Evolutionary conservation across 2,329 filamentous ascomycete species (phyloP), one percentile per base, ranked within the genome.

Genomic region (Colletotrichum cereale): DNA sequence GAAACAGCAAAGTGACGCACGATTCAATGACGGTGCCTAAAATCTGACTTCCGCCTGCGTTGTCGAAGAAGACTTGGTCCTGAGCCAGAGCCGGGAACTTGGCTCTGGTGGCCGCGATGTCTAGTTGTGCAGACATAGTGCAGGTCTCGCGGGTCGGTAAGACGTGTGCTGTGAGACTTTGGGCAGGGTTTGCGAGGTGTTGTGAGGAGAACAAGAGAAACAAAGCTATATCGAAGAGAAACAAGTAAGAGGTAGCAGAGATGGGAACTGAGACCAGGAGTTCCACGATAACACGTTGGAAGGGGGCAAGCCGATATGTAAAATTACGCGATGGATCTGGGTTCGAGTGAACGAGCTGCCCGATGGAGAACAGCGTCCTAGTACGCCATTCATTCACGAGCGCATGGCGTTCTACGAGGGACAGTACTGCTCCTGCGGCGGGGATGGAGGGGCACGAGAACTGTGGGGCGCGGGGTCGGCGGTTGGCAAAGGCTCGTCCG

Each of bases 41-140:
- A 1, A 89, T 86, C 77, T 95, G 93, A 77, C 90, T 93, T 47
- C 93, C 93, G 24, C 93, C 93, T 14, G 92, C 93, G 78, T 95
- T 95, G 78, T 96, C 93, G 74, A 95, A 88, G 78, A 88, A 94
- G 61, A 95, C 85, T 76, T 94, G 92, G 57, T 90, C 84, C 71
- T 90, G 86, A 50, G 86, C 81, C 48, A 95, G 80, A 18, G 92
- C 91, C 42, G 93, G 92, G 82, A 95, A 95, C 65, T 86, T 84
- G 72, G 85, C 83, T 71, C 91, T 86, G 38, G 87, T 85, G 60
- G 83, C 81, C 11, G 84, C 77, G 60, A 93, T 84, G 75, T 91
- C 84, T 38, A 67, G 42, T 24, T 62, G 53, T 26, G 55, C 26
- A 40, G 67, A 44, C 71, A 73, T 73, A 34, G n/a, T 18, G 2